Evolutionary conservation across 2,329 filamentous ascomycete genomes (phyloP), one percentile per base, ranked within the genome.

Genomic region (Didymella arachidicola): DNA sequence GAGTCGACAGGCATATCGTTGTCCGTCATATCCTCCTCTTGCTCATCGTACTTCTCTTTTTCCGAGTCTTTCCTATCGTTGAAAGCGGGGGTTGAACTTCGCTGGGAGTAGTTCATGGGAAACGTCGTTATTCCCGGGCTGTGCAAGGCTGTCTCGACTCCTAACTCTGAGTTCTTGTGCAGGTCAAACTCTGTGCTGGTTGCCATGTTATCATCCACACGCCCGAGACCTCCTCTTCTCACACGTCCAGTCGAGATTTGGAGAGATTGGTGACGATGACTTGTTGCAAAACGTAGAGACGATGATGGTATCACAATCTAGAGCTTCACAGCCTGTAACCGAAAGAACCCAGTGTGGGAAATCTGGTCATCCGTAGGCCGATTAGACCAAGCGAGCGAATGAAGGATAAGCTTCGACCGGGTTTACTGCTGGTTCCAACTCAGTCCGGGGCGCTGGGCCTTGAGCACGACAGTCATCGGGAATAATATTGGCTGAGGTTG

Each of bases 151-250:
- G 57, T 30, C 26, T 56, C 57, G 7, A 57, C 54, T 39, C 60
- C 61, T 25, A 58, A 56, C n/a, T 69, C 58, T 44, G 67, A 69
- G 41, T 53, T 43, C 10, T 43, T 56, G 2, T 69, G 74, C 18
- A 78, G 65, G 30, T 76, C 69, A 48, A 77, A 68, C 51, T 79
- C 76, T 46, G 75, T 70, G 56, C 69, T 71, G 26, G 32, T 39
- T 25, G 76, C 71, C 78, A 80, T 80, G 45, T 8, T 59, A 42
- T 50, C 58, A 62, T 60, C 18, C 22, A 47, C 7, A 22, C 38
- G 32, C 19, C 25, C 22, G 12, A 12, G 12, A 39, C 47, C 25
- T 54, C 12, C 19, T 49, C 39, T 43, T 34, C 14, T 30, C 39
- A 11, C 39, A 55, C 34, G 16, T 29, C 34, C 19, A n/a, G 39